Evolutionary conservation across 139 green algal species (phyloP), one percentile per base, ranked within the genome.

Genomic region (Diplosphaera chodatii): DNA sequence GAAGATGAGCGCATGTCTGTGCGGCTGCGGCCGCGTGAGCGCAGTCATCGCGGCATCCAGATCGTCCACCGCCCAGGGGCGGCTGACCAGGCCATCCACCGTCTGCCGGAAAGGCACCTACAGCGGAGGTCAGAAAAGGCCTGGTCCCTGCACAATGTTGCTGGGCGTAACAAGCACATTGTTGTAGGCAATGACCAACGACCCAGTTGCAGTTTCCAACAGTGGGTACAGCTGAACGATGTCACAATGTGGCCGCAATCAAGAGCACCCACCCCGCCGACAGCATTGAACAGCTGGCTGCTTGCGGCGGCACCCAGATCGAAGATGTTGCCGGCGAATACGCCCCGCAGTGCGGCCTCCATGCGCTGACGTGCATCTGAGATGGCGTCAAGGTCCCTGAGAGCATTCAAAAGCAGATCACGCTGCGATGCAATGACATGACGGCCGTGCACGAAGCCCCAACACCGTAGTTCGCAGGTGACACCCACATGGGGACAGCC

Each of bases 251-350:
- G 65, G 55, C 25, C 33, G 66, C 16, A 29, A 65, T 10, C 40
- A n/a, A 31, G 13, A 3, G 68, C 66, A 15, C 55, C 10, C 16
- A 33, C 32, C 40, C 71, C 67, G 37, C 73, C 74, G 0, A 37
- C 68, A 15, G 70, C 64, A 30, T 81, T 69, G 41, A 81, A 87
- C 41, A 83, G 74, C 48, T 81, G 64, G 22, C 77, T 84, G 3
- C 77, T 80, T 15, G 81, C 70, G 0, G 74, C 74, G n/a, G 88
- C 87, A 2, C 92, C 92, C 40, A 96, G 80, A 80, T 97, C 92
- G 71, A 97, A 97, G 34, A 96, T 91, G 74, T 97, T 97, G 20
- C 71, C 87, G 6, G 88, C 86, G 77, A 90, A 90, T 4, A 94
- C 84, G 31, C 87, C 87, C 0, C 83, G 64, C 15, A 94, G 41